phyloP scores from a whole-genome alignment of 192 early-diverging fungal genomes.

The Entophlyctis luteolus region DNA sequence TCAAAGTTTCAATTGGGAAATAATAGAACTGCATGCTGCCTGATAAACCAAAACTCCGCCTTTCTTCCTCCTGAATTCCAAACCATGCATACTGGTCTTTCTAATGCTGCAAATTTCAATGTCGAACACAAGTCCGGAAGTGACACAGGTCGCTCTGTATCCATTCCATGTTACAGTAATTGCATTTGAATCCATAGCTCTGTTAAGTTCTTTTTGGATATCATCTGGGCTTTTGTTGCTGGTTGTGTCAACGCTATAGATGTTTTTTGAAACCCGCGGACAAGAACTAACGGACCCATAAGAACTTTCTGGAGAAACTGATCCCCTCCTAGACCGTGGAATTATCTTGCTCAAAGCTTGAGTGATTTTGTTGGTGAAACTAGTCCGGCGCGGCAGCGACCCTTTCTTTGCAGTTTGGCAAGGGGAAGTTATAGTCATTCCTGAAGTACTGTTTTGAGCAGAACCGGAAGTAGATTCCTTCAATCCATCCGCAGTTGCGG shows the following conservation, averaged over 20 bases:
- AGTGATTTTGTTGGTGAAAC: constrained; percentile 9
- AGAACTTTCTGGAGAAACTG: constrained; percentile 6
- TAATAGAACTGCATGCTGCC: constrained; percentile 35
- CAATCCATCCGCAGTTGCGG: no score
- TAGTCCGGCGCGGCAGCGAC: background rate
- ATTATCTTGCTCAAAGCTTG: constrained; percentile 21
- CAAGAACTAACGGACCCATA: background rate
- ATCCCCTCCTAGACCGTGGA: constrained; percentile 9
- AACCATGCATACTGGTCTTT: constrained; percentile 39
- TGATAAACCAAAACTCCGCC: constrained; percentile 43
- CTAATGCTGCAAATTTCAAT: constrained; percentile 45
- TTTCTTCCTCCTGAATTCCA: constrained; percentile 42
- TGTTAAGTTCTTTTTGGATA: constrained; percentile 37
- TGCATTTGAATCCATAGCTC: constrained; percentile 28
- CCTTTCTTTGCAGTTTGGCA: no score
- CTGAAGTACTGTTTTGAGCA: no score
- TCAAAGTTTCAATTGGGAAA: constrained; percentile 41
- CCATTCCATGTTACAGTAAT: constrained; percentile 21
- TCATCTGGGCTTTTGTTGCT: constrained; percentile 36
- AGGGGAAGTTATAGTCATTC: no score
- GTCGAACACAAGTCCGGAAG: constrained; percentile 26
- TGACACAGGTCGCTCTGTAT: constrained; percentile 30
- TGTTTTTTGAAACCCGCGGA: constrained; percentile 28
- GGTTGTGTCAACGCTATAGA: constrained; percentile 44
- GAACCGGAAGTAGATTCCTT: no score